Percentiles rank a stretch among this genome's conserved stretches.
phyloP scores from a whole-genome alignment of 441 rosid genomes.

The Pelargonium fulgidum region DNA sequence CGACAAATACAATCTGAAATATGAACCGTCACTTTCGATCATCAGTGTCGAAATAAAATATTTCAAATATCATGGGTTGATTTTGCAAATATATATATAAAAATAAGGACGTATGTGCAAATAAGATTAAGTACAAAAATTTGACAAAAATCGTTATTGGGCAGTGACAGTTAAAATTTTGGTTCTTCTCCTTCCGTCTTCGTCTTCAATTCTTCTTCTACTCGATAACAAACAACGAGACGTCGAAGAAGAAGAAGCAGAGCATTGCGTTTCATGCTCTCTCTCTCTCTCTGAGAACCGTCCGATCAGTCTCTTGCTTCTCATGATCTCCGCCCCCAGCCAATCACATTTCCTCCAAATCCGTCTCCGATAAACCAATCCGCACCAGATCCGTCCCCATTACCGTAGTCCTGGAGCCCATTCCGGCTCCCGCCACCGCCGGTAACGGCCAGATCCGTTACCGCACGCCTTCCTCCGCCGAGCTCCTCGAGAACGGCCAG shows the following conservation, averaged over 20 bases:
- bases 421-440: conserved; percentile 50
- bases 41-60: too few species aligned
- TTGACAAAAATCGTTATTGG: too few species aligned
- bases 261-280: background rate
- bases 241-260: background rate
- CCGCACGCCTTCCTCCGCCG: conserved; percentile 80
- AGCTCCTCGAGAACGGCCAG: conserved; percentile 54
- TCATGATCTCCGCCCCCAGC: background rate
- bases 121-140: too few species aligned
- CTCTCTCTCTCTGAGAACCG: background rate
- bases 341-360: background rate
- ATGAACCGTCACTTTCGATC: too few species aligned
- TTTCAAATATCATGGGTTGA: too few species aligned
- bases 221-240: too few species aligned
- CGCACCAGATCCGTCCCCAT: background rate
- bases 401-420: conserved; percentile 27
- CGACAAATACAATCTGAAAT: too few species aligned
- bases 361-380: background rate
- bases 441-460: conserved; percentile 84
- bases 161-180: too few species aligned
- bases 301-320: background rate
- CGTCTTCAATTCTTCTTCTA: too few species aligned
- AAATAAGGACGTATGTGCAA: too few species aligned
- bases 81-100: too few species aligned
- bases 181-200: too few species aligned